These are phyloP conservation scores for Aspergillus aculeatus DNA, from an alignment of 2,329 filamentous ascomycete genomes.

Conservation along the genomic window DNA sequence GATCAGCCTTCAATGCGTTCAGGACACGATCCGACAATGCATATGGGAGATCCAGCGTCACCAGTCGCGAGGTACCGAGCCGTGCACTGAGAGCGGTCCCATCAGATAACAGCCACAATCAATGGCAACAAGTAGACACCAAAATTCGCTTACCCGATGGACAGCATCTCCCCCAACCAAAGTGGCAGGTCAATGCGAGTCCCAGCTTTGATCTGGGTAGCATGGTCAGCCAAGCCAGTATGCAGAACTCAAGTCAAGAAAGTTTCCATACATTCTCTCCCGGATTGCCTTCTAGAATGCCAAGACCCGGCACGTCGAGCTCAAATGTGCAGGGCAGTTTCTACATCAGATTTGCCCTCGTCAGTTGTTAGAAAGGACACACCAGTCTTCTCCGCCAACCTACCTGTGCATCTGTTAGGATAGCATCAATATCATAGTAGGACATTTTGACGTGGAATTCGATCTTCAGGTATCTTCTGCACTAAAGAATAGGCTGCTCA, in stretches of 20 bases:
- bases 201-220: slow-evolving; percentile 68
- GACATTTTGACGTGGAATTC: slow-evolving; percentile 32
- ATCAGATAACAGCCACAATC: not conserved
- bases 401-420: slow-evolving; percentile 48
- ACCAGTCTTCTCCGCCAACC: not conserved
- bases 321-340: slow-evolving; percentile 97
- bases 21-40: slow-evolving; percentile 76
- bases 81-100: slow-evolving; percentile 35
- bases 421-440: slow-evolving; percentile 50
- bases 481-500: not conserved
- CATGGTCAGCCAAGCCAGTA: not conserved
- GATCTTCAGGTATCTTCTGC: not conserved
- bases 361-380: not conserved
- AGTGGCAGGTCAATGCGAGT: slow-evolving; percentile 81
- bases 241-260: not conserved
- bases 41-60: slow-evolving; percentile 77
- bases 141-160: slow-evolving; percentile 43
- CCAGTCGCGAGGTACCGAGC: slow-evolving; percentile 56
- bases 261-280: slow-evolving; percentile 51
- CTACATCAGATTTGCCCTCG: slow-evolving; percentile 43
- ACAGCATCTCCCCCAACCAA: slow-evolving; percentile 92
- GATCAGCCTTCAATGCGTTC: slow-evolving; percentile 87
- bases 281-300: slow-evolving; percentile 83
- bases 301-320: slow-evolving; percentile 80
- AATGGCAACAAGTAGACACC: too few species aligned